Base-by-base conservation (phyloP, 768 basidiomycete genomes). In the Boletus fagicola region DNA sequence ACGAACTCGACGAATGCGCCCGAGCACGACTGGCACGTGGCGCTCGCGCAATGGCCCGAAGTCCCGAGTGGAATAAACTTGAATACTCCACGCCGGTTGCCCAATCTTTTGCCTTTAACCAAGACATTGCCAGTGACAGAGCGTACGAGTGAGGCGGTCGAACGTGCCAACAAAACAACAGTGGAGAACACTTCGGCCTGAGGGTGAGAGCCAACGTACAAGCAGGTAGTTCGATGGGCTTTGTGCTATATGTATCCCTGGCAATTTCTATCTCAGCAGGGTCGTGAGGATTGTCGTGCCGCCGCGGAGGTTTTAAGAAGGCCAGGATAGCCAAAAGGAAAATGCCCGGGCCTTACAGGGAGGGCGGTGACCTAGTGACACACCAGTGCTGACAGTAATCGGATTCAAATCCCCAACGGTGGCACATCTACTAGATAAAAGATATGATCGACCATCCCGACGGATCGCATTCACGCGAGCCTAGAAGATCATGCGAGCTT, bases 51-150 rank as follows among this genome's bases (percentile, higher is more conserved):
- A 74, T 74, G 4, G 62, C 64, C n/a, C 62, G 64, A 10, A 75
- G 62, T 13, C 74, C 74, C 12, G 74, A 75, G 49, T 73, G 66
- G 53, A 75, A 75, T 48, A 75, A 42, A 36, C 45, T 72, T 15
- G 74, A 75, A 55, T 75, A 75, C 50, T 71, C 70, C 24, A 68
- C 56, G 5, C 68, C 71, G 0, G 64, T 64, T 39, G 54, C 57
- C 71, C 62, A 71, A 43, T 71, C 70, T 33, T 59, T 73, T 11
- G 57, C 65, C 31, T 68, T 68, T 30, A 72, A 48, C 70, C 69
- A 71, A 56, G 72, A 71, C 71, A 71, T 73, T 0, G n/a, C n/a
- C n/a, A n/a, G n/a, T n/a, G n/a, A n/a, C 12, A 30, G 31, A 12
- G 36, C 16, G 35, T 46, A 48, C 26, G 20, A 36, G 28, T 2